Base-by-base conservation (phyloP, 495 filamentous ascomycete species). In the Penicillium chermesinum region DNA sequence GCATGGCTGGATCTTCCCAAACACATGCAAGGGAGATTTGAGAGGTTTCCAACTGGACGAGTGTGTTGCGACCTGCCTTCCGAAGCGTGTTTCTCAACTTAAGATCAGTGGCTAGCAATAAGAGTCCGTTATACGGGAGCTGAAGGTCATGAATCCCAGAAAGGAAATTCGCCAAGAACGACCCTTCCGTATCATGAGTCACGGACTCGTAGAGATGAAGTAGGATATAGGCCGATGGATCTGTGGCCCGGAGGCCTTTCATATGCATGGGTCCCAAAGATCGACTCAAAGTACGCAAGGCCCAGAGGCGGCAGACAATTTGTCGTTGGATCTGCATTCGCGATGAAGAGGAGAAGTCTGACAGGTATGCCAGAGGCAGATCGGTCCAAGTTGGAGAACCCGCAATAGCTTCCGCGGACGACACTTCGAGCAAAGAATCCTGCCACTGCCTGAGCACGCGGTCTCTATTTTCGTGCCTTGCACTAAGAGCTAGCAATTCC, bases 271-370 rank as follows among this genome's bases (percentile, higher is more conserved):
- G 57, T 9, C 52, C 55, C 32, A 54, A 41, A 4, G 58, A 47
- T 43, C 53, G 50, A 37, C 58, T 61, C 18, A 75, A 44, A 0
- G 56, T 57, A 18, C 62, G 59, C 45, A 73, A 52, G 20, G 55
- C 35, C 72, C 72, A 75, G 9, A 75, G 43, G 18, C 72, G 69
- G 18, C 66, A 10, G 1, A 72, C 27, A 2, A 73, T 63, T 22
- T 58, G 64, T 7, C 62, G 58, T 6, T 55, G 61, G 2, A 45
- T 34, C 18, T 32, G 20, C 12, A 10, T 10, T 10, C 25, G 25
- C 10, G 4, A 4, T 30, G 4, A 10, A 10, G 25, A 30, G 10
- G 58, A 46, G n/a, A 54, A 19, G 7, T 39, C 14, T 34, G 30
- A 33, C 19, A 36, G 36, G 18, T 46, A 36, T 9, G 49, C 37